Evolutionary conservation across 1,284 basidiomycete genomes (phyloP).

Genomic region (Ceratobasidium papillatum): DNA sequence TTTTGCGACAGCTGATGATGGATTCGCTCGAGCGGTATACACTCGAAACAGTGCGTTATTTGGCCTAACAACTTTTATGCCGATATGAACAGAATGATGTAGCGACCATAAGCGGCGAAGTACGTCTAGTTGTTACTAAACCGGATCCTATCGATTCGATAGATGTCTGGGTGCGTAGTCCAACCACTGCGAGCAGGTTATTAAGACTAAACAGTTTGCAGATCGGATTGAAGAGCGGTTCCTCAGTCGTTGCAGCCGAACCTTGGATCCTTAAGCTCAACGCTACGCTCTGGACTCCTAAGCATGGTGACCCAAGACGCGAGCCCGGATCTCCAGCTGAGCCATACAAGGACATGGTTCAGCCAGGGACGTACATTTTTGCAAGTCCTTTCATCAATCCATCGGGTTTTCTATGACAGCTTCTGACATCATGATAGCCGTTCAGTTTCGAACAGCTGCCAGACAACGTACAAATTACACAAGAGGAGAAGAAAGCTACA

Average conservation of each 20-base stretch:
- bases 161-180: conserved; percentile 21
- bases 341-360: conserved; percentile 13
- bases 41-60: conserved; percentile 9
- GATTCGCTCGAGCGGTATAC: conserved; percentile 2
- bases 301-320: conserved; percentile 13
- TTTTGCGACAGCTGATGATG: conserved; percentile 4
- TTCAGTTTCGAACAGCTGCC: conserved; percentile 34
- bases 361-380: conserved; percentile 31
- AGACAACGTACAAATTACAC: conserved; percentile 22
- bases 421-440: conserved; percentile 9
- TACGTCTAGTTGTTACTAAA: conserved; percentile 23
- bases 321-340: background rate
- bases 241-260: conserved; percentile 9
- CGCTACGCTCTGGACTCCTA: conserved; percentile 20
- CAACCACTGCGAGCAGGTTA: background rate
- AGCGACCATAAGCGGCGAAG: conserved; percentile 29
- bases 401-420: background rate
- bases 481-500: conserved; percentile 30
- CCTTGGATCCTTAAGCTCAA: conserved; percentile 9
- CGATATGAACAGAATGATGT: background rate
- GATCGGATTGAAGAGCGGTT: conserved; percentile 22
- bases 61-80: background rate
- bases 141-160: conserved; percentile 30
- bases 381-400: background rate
- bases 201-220: background rate